These are phyloP conservation scores for Penicillium tannophilum DNA, from an alignment of 495 filamentous ascomycete genomes.

Conservation along the genomic window DNA sequence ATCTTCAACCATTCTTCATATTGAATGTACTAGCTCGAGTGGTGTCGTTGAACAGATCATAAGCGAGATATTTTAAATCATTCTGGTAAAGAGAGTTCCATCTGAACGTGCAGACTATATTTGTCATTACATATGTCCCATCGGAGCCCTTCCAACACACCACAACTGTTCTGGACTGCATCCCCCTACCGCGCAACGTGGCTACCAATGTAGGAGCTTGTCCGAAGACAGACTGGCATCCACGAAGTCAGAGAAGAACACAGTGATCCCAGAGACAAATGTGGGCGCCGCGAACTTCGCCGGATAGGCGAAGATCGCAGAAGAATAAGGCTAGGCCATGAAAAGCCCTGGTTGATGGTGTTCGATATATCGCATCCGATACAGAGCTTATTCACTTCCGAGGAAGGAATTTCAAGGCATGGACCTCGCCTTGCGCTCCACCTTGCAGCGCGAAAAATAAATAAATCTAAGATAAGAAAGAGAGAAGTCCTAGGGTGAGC, in stretches of 20 bases:
- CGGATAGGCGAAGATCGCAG: conserved; percentile 14
- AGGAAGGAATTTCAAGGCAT: conserved; percentile 55
- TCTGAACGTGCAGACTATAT: too few relatives aligned
- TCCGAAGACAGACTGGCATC: conserved; percentile 28
- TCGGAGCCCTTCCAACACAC: conserved; percentile 20
- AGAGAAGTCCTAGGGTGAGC: conserved; percentile 8
- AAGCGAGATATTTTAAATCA: too few relatives aligned
- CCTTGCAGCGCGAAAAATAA: conserved; percentile 52
- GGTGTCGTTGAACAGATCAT: too few relatives aligned
- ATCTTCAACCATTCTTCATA: too few relatives aligned
- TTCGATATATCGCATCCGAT: conserved; percentile 60
- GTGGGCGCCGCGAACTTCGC: conserved; percentile 13
- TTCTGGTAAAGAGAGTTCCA: too few relatives aligned
- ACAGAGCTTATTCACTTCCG: conserved; percentile 55
- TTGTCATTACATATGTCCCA: conserved; percentile 26
- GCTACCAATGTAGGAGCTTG: conserved; percentile 27
- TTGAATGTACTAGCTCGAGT: too few relatives aligned
- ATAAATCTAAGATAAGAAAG: conserved; percentile 4
- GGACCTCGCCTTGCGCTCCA: conserved; percentile 59
- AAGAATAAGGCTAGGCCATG: not conserved
- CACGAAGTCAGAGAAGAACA: conserved; percentile 10
- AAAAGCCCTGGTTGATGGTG: conserved; percentile 19
- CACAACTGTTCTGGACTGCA: conserved; percentile 14
- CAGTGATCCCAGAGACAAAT: conserved; percentile 17
- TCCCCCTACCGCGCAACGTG: conserved; percentile 12